These are phyloP conservation scores for Phialophora verrucosa DNA, from an alignment of 2,329 filamentous ascomycete species.

Conservation along the genomic window DNA sequence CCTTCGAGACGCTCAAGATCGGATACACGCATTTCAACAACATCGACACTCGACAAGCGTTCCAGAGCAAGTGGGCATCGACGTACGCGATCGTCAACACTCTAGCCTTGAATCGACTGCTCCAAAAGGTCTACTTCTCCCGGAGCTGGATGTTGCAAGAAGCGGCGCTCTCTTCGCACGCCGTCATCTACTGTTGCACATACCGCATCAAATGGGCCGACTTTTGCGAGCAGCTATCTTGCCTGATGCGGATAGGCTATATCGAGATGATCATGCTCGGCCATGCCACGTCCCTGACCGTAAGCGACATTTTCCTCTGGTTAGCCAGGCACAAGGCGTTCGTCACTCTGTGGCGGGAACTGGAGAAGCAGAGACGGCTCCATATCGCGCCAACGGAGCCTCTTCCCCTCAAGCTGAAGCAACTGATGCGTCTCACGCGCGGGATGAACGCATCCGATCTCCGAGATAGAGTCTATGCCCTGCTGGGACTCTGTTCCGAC, in stretches of 20 bases:
- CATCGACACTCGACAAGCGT: background rate
- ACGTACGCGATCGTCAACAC: conserved; percentile 1
- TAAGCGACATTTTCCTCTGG: background rate
- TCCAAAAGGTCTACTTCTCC: conserved; percentile 4
- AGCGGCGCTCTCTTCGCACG: background rate
- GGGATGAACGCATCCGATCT: conserved; percentile 6
- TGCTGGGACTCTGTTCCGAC: conserved; percentile 1
- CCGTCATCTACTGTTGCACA: conserved; percentile 2
- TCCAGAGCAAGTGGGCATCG: conserved; percentile 1
- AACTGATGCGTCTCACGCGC: conserved; percentile 4
- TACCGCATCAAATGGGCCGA: conserved; percentile 8
- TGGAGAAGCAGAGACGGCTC: background rate
- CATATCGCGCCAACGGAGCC: background rate
- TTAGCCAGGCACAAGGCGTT: background rate
- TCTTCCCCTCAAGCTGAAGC: conserved; percentile 1
- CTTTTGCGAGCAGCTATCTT: conserved; percentile 3
- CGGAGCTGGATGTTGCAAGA: conserved; percentile 5
- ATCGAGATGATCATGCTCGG: background rate
- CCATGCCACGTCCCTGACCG: background rate
- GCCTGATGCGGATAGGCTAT: conserved; percentile 2
- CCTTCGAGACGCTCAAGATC: background rate
- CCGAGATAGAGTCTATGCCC: conserved; percentile 1
- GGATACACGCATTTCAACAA: conserved; percentile 10
- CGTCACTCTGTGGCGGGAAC: conserved; percentile 1
- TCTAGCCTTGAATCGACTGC: background rate